phyloP scores from a whole-genome alignment of 2,329 filamentous ascomycete genomes.

The Aureobasidium sp. region DNA sequence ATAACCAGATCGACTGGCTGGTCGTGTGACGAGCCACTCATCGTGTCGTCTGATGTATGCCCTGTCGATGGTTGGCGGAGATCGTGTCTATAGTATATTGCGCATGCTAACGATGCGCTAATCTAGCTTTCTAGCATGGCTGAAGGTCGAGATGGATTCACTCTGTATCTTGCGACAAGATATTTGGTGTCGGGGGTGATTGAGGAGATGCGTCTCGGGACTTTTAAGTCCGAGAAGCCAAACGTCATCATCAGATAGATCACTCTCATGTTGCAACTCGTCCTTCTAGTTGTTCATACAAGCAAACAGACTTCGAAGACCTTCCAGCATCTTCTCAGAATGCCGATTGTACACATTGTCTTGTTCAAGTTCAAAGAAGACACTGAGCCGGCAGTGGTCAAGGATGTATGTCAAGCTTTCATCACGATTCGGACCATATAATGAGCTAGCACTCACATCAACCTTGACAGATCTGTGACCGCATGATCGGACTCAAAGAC shows the following conservation, averaged over 20 bases:
- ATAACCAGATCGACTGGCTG: slow-evolving; percentile 66
- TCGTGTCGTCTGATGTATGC: background rate
- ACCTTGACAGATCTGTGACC: slow-evolving; percentile 41
- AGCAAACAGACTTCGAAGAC: too few species aligned
- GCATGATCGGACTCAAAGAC: slow-evolving; percentile 50
- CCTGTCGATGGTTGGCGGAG: background rate
- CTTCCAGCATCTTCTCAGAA: slow-evolving; percentile 26
- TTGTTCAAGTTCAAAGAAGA: slow-evolving; percentile 57
- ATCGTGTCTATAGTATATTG: background rate
- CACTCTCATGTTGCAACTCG: background rate
- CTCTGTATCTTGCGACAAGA: background rate
- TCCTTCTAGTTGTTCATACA: background rate
- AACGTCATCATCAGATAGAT: background rate
- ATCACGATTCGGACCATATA: background rate
- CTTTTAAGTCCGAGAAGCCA: background rate
- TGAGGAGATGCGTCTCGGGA: background rate
- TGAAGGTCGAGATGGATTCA: background rate
- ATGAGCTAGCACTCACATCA: background rate
- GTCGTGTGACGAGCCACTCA: slow-evolving; percentile 1
- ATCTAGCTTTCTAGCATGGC: background rate
- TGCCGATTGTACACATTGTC: slow-evolving; percentile 61
- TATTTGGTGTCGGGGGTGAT: background rate
- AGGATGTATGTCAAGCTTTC: slow-evolving; percentile 41
- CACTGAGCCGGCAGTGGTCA: slow-evolving; percentile 41
- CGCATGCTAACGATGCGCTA: background rate